Percentiles rank a stretch among this genome's conserved stretches.
Conservation (phyloP, 176 grass and related monocot species). For the Areca catechu region DNA sequence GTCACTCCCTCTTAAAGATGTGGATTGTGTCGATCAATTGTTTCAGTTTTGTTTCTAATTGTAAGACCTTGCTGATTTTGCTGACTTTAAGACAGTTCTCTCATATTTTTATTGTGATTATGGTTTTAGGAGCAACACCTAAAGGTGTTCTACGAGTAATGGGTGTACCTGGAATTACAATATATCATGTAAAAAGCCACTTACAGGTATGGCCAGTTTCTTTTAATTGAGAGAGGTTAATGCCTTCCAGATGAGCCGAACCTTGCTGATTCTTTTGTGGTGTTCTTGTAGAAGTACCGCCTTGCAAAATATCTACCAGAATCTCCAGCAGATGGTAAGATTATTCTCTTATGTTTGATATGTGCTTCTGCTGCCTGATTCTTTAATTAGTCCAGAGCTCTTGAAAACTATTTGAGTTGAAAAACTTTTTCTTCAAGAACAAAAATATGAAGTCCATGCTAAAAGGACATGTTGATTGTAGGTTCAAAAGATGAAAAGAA, state of each 20-base stretch:
- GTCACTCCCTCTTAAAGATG: too few species aligned
- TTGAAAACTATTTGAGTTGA: neutral
- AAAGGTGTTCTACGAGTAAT: conserved; percentile 97
- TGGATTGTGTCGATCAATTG: too few species aligned
- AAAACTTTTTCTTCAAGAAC: neutral
- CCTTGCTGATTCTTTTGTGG: neutral
- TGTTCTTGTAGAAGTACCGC: conserved; percentile 70
- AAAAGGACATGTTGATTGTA: conserved; percentile 24
- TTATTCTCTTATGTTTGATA: conserved; percentile 24
- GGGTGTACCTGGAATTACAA: conserved; percentile 94
- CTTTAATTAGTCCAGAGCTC: too few species aligned
- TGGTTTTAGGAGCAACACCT: conserved; percentile 84
- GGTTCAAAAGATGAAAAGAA: conserved; percentile 88
- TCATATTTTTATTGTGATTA: conserved; percentile 11
- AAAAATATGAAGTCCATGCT: neutral
- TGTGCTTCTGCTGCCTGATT: neutral
- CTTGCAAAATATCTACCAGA: conserved; percentile 97
- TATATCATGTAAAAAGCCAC: conserved; percentile 99
- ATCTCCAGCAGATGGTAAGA: conserved; percentile 73
- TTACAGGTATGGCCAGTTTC: conserved; percentile 51
- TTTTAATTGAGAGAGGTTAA: conserved; percentile 15
- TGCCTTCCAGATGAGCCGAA: too few species aligned
- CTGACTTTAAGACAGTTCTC: neutral
- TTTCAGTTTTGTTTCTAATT: too few species aligned
- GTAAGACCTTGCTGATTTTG: neutral